Conservation (phyloP, 176 grass and related monocot species). For the Otatea glauca region DNA sequence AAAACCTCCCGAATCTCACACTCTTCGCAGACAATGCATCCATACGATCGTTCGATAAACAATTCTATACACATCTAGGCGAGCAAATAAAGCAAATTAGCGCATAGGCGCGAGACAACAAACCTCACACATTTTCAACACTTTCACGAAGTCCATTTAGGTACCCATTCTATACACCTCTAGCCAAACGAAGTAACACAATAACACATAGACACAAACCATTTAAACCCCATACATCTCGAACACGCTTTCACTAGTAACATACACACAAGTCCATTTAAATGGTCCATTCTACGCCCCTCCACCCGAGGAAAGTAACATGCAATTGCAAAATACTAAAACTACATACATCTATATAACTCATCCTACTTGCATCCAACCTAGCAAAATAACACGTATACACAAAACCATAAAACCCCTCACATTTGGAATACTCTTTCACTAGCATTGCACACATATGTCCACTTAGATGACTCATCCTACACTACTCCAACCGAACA, state of each 20-base stretch:
- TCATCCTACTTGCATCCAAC: background rate
- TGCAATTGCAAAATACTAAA: background rate
- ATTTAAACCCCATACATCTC: background rate
- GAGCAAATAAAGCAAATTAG: background rate
- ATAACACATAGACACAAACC: background rate
- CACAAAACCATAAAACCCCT: background rate
- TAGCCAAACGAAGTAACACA: background rate
- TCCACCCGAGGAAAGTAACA: background rate
- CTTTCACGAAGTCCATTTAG: background rate
- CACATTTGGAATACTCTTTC: background rate
- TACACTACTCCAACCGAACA: background rate
- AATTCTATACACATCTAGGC: background rate
- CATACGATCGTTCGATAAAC: background rate
- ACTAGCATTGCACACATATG: rapidly evolving
- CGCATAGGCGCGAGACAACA: background rate
- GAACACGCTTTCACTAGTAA: background rate
- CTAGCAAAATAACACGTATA: rapidly evolving
- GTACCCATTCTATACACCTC: background rate
- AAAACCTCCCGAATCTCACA: background rate
- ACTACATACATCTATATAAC: background rate
- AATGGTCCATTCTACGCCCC: background rate
- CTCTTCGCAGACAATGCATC: background rate
- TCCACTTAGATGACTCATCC: background rate
- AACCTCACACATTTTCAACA: background rate
- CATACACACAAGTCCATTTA: background rate